Percentiles rank a stretch among this genome's conserved stretches.
These are phyloP conservation scores for Aspergillus quadrilineatus DNA, from an alignment of 2,329 filamentous ascomycete species.

Conservation along the genomic window DNA sequence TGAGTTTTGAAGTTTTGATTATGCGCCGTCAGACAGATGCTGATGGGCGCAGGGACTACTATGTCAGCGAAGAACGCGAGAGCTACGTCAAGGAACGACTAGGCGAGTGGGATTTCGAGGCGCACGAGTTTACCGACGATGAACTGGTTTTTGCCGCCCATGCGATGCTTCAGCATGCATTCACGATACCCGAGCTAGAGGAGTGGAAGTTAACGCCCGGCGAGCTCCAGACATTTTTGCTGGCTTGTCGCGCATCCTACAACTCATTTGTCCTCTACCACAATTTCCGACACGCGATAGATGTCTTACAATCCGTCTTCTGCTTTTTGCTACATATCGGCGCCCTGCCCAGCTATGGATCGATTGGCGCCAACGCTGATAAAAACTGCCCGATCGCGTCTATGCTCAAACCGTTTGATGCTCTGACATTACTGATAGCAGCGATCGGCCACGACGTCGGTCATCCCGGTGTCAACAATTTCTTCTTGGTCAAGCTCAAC, in stretches of 20 bases:
- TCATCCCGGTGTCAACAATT: slow-evolving; percentile 96
- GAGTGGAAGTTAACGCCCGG: slow-evolving; percentile 76
- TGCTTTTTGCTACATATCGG: slow-evolving; percentile 82
- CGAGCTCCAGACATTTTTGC: slow-evolving; percentile 78
- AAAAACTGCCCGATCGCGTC: slow-evolving; percentile 65
- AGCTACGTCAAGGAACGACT: slow-evolving; percentile 66
- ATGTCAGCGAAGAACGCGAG: slow-evolving; percentile 65
- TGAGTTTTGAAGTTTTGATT: slow-evolving; percentile 38
- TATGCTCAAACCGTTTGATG: slow-evolving; percentile 82
- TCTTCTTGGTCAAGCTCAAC: slow-evolving; percentile 88
- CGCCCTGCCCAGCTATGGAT: slow-evolving; percentile 67
- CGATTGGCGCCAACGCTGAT: slow-evolving; percentile 31
- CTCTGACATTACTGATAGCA: slow-evolving; percentile 82
- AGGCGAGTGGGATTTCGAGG: slow-evolving; percentile 82
- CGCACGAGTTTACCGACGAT: slow-evolving; percentile 85
- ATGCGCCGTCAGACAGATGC: neutral
- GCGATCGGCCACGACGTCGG: slow-evolving; percentile 98
- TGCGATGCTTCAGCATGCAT: slow-evolving; percentile 84
- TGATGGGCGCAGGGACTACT: slow-evolving; percentile 55
- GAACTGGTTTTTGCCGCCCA: slow-evolving; percentile 83
- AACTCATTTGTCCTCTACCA: slow-evolving; percentile 96
- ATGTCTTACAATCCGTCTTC: slow-evolving; percentile 92
- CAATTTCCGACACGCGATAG: slow-evolving; percentile 96
- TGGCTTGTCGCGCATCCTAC: slow-evolving; percentile 89
- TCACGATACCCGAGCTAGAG: slow-evolving; percentile 76